Percentiles rank a stretch among this genome's conserved stretches.
Conservation (phyloP, 441 rosid genomes). For the Gossypium schwendimanii region DNA sequence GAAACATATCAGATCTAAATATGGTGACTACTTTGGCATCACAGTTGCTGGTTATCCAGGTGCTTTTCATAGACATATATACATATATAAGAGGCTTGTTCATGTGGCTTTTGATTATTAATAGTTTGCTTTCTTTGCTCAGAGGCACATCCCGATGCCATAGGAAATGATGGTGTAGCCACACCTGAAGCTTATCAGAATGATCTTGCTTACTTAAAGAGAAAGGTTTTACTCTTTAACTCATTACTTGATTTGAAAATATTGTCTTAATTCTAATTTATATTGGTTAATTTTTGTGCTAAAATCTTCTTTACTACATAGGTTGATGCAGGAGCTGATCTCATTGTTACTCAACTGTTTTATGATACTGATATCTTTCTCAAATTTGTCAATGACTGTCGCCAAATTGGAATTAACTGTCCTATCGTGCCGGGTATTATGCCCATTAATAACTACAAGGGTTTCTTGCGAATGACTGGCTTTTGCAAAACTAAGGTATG, state of each 20-base stretch:
- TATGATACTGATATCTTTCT: conserved; percentile 88
- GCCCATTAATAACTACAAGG: conserved; percentile 94
- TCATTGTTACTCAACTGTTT: conserved; percentile 78
- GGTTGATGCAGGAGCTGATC: conserved; percentile 98
- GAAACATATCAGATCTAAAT: conserved; percentile 59
- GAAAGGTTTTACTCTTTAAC: conserved; percentile 40
- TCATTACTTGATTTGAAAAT: neutral
- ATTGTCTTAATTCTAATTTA: neutral
- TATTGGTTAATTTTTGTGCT: conserved; percentile 4
- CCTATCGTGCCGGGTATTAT: conserved; percentile 98
- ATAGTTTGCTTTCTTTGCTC: conserved; percentile 9
- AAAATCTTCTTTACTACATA: conserved; percentile 19
- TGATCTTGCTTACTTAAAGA: conserved; percentile 85
- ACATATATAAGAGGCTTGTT: neutral
- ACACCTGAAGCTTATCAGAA: conserved; percentile 58
- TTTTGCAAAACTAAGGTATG: conserved; percentile 93
- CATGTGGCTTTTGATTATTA: neutral
- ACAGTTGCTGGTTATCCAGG: conserved; percentile 99
- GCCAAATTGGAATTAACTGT: conserved; percentile 77
- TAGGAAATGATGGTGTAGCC: conserved; percentile 62
- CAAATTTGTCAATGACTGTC: conserved; percentile 88
- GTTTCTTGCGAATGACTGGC: conserved; percentile 93
- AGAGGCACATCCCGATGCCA: conserved; percentile 95
- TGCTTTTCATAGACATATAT: conserved; percentile 7
- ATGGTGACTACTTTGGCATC: conserved; percentile 87